These are phyloP conservation scores for Trypanosoma mega DNA, from an alignment of 208 protist species.

Conservation along the genomic window DNA sequence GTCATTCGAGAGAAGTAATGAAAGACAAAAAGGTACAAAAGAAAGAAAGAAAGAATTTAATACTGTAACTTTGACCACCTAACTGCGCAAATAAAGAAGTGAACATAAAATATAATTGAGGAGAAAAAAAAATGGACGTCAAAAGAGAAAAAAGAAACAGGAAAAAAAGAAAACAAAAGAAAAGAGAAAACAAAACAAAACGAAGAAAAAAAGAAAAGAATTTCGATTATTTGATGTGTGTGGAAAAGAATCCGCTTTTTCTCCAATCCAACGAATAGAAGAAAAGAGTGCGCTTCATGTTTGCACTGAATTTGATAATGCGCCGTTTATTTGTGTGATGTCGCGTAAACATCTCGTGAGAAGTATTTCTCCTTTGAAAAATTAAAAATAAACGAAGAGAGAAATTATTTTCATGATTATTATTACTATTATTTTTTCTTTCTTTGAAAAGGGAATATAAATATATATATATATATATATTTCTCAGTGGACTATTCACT, in stretches of 20 bases:
- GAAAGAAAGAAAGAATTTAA: not conserved
- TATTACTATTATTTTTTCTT: too few relatives aligned
- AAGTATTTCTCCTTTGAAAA: too few relatives aligned
- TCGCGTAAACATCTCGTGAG: too few relatives aligned
- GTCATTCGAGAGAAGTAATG: not conserved
- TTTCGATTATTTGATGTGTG: too few relatives aligned
- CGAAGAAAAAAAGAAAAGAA: too few relatives aligned
- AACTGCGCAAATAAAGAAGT: too few relatives aligned
- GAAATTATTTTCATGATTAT: too few relatives aligned
- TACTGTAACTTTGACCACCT: too few relatives aligned
- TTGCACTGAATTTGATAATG: slow-evolving; percentile 1
- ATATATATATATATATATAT: slow-evolving; percentile 15
- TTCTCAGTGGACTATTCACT: not conserved
- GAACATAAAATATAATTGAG: too few relatives aligned
- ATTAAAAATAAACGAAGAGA: too few relatives aligned
- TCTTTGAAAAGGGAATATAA: slow-evolving; percentile 4
- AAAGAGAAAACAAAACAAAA: not conserved
- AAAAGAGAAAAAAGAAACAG: slow-evolving; percentile 4
- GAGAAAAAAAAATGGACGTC: not conserved
- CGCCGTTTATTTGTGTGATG: too few relatives aligned
- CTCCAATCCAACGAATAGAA: not conserved
- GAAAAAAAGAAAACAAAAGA: not conserved
- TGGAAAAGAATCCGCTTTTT: too few relatives aligned
- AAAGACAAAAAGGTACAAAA: not conserved
- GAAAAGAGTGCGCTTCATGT: not conserved